A percentile compares a stretch with the other conserved stretches of the same genome.
Conservation (phyloP, 345 rosid genomes). For the Trapa bicornis region DNA sequence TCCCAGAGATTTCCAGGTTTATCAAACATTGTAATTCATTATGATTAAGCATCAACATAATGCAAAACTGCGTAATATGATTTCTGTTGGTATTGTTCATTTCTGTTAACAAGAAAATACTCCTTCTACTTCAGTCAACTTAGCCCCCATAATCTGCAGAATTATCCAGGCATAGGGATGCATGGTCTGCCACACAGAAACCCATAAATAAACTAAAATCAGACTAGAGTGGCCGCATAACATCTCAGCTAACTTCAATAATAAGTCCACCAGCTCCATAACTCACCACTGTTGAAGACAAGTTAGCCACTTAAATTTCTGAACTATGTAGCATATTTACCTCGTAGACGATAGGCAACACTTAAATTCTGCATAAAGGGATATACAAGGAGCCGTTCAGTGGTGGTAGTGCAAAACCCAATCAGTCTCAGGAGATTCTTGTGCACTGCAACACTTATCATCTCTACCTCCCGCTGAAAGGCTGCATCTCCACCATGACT, state of each 20-base stretch:
- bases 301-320: too few species aligned
- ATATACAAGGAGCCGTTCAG: constrained; percentile 86
- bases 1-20: background rate
- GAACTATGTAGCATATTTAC: constrained; percentile 18
- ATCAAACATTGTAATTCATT: background rate
- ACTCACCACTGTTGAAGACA: too few species aligned
- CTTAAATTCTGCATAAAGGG: constrained; percentile 93
- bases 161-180: too few species aligned
- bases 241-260: too few species aligned
- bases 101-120: too few species aligned
- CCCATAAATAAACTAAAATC: too few species aligned
- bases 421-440: constrained; percentile 73
- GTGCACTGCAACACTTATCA: constrained; percentile 97
- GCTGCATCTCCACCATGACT: constrained; percentile 94
- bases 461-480: constrained; percentile 93
- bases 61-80: background rate
- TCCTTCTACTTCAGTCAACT: too few species aligned
- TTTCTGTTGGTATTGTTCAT: too few species aligned
- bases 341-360: constrained; percentile 81
- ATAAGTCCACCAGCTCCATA: too few species aligned
- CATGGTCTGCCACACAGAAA: too few species aligned
- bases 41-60: background rate
- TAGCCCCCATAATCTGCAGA: too few species aligned
- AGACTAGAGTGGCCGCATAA: background rate
- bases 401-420: constrained; percentile 89